Evolutionary conservation across 768 basidiomycete species (phyloP).

Genomic region (Mycena galericulata): DNA sequence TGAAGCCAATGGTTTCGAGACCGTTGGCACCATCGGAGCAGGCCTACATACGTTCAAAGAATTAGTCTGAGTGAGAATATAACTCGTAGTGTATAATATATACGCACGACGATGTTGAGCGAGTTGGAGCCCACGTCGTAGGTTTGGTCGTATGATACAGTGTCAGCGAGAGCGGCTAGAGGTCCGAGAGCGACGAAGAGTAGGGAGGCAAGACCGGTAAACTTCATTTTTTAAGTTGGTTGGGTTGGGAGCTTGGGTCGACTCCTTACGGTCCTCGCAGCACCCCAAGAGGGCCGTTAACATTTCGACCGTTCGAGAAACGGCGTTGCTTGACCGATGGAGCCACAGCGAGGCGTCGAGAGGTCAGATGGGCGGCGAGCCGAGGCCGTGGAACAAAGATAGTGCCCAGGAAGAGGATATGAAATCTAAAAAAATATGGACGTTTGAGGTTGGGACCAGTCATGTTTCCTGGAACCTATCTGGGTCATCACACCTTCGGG

Average conservation of each 20-base stretch:
- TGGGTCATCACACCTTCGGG: too few species aligned
- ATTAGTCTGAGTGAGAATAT: not conserved
- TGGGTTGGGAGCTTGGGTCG: too few species aligned
- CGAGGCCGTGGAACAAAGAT: constrained; percentile 23
- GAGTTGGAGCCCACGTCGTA: constrained; percentile 61
- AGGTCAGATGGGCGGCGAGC: constrained; percentile 28
- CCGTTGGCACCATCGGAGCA: constrained; percentile 66
- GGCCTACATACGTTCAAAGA: too few species aligned
- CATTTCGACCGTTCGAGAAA: constrained; percentile 7
- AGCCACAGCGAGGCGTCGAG: constrained; percentile 10
- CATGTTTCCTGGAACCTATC: too few species aligned
- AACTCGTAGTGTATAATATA: not conserved
- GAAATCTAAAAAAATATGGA: not conserved
- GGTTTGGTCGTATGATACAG: constrained; percentile 56
- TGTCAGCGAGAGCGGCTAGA: constrained; percentile 42
- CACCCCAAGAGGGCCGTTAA: too few species aligned
- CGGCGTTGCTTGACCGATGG: constrained; percentile 28
- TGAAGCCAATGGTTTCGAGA: constrained; percentile 57
- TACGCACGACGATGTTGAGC: constrained; percentile 49
- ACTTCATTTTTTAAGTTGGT: constrained; percentile 46
- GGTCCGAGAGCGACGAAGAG: constrained; percentile 39
- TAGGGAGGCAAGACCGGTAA: constrained; percentile 37
- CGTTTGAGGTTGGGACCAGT: too few species aligned
- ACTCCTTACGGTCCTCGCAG: too few species aligned
- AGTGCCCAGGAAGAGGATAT: not conserved